Percentiles rank a stretch among this genome's conserved stretches.
Evolutionary conservation across 371 early-diverging fungal genomes (phyloP).

Genomic region (Amoeboaphelidium protococcarum): DNA sequence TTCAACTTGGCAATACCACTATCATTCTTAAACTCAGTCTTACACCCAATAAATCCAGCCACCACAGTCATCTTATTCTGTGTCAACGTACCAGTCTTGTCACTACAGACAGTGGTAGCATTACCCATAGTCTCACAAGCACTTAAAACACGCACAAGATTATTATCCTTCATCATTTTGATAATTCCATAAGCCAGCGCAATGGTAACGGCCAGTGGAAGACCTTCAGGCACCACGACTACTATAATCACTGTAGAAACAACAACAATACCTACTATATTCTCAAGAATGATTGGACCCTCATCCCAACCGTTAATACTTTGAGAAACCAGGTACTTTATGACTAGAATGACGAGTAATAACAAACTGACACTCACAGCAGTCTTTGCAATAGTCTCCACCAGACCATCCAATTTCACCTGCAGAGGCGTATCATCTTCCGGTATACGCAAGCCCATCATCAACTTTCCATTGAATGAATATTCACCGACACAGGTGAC

Average conservation of each 20-base stretch:
- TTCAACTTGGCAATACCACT: conserved; percentile 4
- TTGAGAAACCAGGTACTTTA: conserved; percentile 41
- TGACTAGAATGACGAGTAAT: conserved; percentile 44
- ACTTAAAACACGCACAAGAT: conserved; percentile 68
- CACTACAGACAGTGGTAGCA: conserved; percentile 84
- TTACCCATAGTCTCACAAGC: conserved; percentile 96
- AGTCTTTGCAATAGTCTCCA: conserved; percentile 72
- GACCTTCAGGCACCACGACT: conserved; percentile 92
- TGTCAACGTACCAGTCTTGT: conserved; percentile 90
- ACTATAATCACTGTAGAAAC: conserved; percentile 51
- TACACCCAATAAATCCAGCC: conserved; percentile 10
- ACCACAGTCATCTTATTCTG: conserved; percentile 87
- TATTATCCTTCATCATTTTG: conserved; percentile 60
- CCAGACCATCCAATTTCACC: conserved; percentile 48
- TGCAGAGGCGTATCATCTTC: conserved; percentile 74
- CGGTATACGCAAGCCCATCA: conserved; percentile 52
- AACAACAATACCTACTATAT: conserved; percentile 35
- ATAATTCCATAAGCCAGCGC: conserved; percentile 62
- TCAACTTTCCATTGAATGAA: conserved; percentile 45
- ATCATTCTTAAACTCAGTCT: conserved; percentile 3
- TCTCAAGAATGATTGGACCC: conserved; percentile 25
- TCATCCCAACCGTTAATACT: conserved; percentile 11
- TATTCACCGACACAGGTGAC: conserved; percentile 61
- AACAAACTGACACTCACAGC: conserved; percentile 48
- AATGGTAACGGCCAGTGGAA: conserved; percentile 90